Evolutionary conservation across 352 stramenopile genomes (phyloP).

Genomic region (Pseudoperonospora humuli): DNA sequence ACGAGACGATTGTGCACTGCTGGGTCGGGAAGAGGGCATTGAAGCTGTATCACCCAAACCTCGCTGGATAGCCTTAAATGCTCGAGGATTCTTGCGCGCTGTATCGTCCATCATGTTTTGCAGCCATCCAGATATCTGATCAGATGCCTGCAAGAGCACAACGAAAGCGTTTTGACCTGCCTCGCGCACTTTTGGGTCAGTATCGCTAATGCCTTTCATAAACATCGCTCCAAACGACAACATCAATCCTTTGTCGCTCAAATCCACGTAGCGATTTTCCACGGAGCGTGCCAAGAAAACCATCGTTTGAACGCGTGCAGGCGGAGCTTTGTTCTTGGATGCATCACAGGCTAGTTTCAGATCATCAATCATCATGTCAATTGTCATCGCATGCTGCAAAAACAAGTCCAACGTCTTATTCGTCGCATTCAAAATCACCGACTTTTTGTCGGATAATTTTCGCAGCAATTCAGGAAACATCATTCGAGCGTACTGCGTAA

Average conservation of each 20-base stretch:
- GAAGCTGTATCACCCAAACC: constrained; percentile 25
- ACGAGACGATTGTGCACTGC: constrained; percentile 25
- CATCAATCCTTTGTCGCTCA: constrained; percentile 55
- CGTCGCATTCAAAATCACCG: constrained; percentile 69
- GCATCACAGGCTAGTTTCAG: constrained; percentile 60
- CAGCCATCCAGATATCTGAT: constrained; percentile 44
- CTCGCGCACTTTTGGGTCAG: constrained; percentile 74
- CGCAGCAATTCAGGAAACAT: constrained; percentile 76
- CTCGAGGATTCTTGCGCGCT: constrained; percentile 58
- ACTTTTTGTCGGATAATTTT: constrained; percentile 86
- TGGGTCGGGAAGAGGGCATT: constrained; percentile 25
- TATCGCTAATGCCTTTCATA: constrained; percentile 56
- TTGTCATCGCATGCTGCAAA: constrained; percentile 68
- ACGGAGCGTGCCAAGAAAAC: constrained; percentile 59
- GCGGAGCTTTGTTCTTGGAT: constrained; percentile 76
- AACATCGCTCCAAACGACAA: constrained; percentile 60
- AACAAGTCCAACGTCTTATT: constrained; percentile 81
- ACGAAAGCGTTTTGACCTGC: constrained; percentile 60
- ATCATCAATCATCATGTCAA: constrained; percentile 86
- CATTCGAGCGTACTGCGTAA: constrained; percentile 61
- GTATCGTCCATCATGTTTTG: constrained; percentile 58
- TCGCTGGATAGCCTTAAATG: constrained; percentile 60
- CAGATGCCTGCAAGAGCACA: constrained; percentile 43
- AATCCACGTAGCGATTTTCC: constrained; percentile 59
- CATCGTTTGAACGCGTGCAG: constrained; percentile 69